Conservation (phyloP, 768 basidiomycete genomes). For the Leccinum rimulosum region DNA sequence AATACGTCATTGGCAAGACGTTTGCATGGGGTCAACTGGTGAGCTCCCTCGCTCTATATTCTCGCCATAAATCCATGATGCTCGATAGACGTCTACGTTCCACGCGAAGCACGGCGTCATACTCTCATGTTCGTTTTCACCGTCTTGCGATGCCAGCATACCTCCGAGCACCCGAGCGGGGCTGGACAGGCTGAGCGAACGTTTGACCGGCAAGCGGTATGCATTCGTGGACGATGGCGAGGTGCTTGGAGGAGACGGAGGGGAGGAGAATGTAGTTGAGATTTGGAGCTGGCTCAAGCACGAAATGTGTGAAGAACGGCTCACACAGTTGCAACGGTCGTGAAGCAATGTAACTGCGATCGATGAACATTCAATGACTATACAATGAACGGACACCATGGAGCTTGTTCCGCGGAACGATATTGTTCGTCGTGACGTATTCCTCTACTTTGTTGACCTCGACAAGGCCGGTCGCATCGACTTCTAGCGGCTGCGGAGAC, state of each 20-base stretch:
- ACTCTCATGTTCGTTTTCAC: constrained; percentile 15
- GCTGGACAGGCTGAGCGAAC: constrained; percentile 14
- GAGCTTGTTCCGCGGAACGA: constrained; percentile 82
- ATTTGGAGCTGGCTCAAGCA: constrained; percentile 27
- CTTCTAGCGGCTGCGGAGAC: constrained; percentile 78
- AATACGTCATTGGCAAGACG: constrained; percentile 46
- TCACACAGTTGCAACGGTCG: too few relatives aligned
- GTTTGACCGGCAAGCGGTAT: constrained; percentile 38
- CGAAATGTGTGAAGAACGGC: constrained; percentile 15
- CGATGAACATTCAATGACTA: too few relatives aligned
- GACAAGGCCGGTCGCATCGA: constrained; percentile 85
- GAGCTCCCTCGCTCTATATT: constrained; percentile 14
- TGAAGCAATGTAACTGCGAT: constrained; percentile 18
- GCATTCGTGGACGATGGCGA: constrained; percentile 34
- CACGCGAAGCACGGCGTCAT: constrained; percentile 63
- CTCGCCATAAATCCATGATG: not conserved
- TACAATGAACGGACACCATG: too few relatives aligned
- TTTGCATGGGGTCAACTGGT: constrained; percentile 57
- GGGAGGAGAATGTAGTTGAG: constrained; percentile 8
- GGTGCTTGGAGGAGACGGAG: not conserved
- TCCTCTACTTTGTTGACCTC: constrained; percentile 92
- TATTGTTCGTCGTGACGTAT: constrained; percentile 72
- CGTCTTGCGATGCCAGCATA: not conserved
- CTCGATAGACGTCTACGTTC: constrained; percentile 43
- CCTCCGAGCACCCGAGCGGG: not conserved